A percentile compares a stretch with the other conserved stretches of the same genome.
Conservation (phyloP, 805 yeast species). For the Candida coquimbonensis region DNA sequence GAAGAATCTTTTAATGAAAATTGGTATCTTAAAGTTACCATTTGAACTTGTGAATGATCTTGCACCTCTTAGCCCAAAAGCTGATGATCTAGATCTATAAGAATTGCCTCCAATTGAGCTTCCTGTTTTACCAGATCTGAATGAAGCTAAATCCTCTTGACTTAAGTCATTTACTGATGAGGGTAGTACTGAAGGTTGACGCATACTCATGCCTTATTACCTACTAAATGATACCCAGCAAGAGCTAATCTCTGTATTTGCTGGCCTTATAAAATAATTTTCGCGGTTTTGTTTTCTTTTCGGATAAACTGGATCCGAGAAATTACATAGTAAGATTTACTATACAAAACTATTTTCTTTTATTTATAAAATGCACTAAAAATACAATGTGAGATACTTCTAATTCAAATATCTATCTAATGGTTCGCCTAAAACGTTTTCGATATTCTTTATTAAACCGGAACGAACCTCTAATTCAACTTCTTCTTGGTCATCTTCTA, state of each 20-base stretch:
- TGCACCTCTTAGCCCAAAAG: constrained; percentile 8
- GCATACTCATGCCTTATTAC: background rate
- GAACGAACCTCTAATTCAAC: constrained; percentile 88
- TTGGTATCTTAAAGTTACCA: constrained; percentile 24
- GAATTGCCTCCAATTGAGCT: background rate
- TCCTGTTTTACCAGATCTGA: constrained; percentile 17
- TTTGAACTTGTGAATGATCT: constrained; percentile 2
- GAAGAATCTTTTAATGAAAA: constrained; percentile 39
- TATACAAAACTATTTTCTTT: no score
- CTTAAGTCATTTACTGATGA: constrained; percentile 13
- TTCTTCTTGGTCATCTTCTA: constrained; percentile 92
- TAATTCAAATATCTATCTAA: constrained; percentile 68
- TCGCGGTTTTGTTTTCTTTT: no score
- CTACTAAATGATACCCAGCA: background rate
- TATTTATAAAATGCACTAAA: background rate
- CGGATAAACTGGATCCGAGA: background rate
- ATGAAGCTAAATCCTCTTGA: constrained; percentile 18
- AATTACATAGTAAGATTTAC: no score
- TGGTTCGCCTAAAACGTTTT: constrained; percentile 90
- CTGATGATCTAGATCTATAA: constrained; percentile 2
- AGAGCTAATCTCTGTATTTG: no score
- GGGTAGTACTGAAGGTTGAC: constrained; percentile 12
- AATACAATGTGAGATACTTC: background rate
- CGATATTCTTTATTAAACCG: constrained; percentile 86
- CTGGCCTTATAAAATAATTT: no score